Evolutionary conservation across 345 rosid genomes (phyloP).

Genomic region (Odontarrhena argentea): DNA sequence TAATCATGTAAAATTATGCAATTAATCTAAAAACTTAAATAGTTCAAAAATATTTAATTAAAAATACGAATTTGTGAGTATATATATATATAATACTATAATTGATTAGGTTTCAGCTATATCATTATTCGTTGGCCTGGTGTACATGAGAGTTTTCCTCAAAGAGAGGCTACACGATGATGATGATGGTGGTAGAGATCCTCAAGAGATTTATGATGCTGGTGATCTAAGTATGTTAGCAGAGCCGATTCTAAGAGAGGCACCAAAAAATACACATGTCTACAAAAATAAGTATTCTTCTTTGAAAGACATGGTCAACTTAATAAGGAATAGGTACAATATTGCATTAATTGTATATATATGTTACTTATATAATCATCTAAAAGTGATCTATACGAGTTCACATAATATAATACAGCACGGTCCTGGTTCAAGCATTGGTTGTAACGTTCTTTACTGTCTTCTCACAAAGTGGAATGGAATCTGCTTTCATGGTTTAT

Average conservation of each 20-base stretch:
- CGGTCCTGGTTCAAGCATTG: constrained; percentile 64
- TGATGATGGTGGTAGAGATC: background rate
- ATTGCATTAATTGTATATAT: background rate
- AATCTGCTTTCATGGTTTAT: constrained; percentile 59
- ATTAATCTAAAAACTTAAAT: too few relatives aligned
- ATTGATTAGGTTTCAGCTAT: constrained; percentile 55
- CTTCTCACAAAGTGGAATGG: constrained; percentile 62
- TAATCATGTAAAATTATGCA: too few relatives aligned
- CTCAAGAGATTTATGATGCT: background rate
- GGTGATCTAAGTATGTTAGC: constrained; percentile 23
- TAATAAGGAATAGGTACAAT: constrained; percentile 60
- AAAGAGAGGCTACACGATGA: constrained; percentile 49
- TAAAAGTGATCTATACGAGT: background rate
- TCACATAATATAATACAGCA: constrained; percentile 43
- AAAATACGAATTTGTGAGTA: too few relatives aligned
- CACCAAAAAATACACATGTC: constrained; percentile 25
- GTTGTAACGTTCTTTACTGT: constrained; percentile 68
- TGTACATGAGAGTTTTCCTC: constrained; percentile 80
- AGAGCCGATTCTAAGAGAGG: constrained; percentile 53
- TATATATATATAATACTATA: too few relatives aligned
- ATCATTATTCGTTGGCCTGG: constrained; percentile 52
- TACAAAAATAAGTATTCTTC: constrained; percentile 52
- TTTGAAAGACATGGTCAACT: constrained; percentile 46
- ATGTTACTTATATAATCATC: background rate
- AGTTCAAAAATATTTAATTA: too few relatives aligned